Evolutionary conservation across 2,329 filamentous ascomycete genomes (phyloP), one percentile per base, ranked within the genome.

Genomic region (Fusarium albidum): DNA sequence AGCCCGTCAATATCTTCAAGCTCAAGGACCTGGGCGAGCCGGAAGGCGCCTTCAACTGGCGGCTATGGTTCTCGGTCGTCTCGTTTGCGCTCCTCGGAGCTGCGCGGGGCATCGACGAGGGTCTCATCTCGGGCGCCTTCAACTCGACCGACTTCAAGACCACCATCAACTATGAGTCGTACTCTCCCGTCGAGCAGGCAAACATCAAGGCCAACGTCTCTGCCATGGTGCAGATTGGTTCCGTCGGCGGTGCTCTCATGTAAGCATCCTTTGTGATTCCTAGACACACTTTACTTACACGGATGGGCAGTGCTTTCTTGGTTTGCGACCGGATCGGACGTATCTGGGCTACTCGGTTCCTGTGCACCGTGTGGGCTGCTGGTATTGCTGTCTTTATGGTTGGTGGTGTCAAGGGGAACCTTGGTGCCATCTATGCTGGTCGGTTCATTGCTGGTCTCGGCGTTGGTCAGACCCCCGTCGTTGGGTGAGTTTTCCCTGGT

Each of bases 171-270:
- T 84, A 86, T 56, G 73, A 77, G 6, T 75, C 77, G 3, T 85
- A 86, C 65, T 76, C 72, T 38, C 64, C 72, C 0, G 75, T 79
- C 5, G 79, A 83, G 39, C 77, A 82, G 67, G 86, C 88, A 55
- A 86, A 90, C 69, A 86, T 88, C 74, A 86, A 89, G 73, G 86
- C 82, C 63, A 93, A 93, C 71, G 88, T 93, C 49, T 88, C 89
- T 2, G 83, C 88, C 40, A 93, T 93, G 90, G 90, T 93, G 0
- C 90, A 92, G 72, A 85, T 92, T 65, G 90, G 90, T 18, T 89
- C 84, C 18, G 88, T 93, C 26, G 85, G 78, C 5, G 90, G 90
- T 35, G 87, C 89, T 26, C 77, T 91, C 27, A 79, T 80, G 76
- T 78, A 67, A 68, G 73, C 52, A 37, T 27, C 18, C n/a, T n/a